Percentiles rank a stretch among this genome's conserved stretches.
Conservation (phyloP, 2,329 filamentous ascomycete genomes). For the Claviceps sp. region DNA sequence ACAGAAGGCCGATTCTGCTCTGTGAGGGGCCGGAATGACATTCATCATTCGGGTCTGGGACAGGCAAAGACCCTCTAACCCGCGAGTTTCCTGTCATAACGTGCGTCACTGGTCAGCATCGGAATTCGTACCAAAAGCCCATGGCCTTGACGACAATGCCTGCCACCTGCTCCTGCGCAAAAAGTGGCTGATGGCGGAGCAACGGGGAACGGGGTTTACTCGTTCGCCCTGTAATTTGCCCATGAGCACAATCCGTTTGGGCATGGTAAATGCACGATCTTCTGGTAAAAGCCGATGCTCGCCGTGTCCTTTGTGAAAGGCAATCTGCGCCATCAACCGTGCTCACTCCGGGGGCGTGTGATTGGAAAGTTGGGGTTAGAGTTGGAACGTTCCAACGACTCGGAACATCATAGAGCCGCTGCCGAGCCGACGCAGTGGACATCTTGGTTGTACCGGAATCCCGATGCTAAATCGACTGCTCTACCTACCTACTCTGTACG, state of each 20-base stretch:
- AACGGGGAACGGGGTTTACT: neutral
- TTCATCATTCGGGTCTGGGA: too few relatives aligned
- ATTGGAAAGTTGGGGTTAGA: neutral
- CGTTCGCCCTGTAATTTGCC: neutral
- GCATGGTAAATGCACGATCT: slow-evolving; percentile 5
- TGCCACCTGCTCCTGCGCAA: neutral
- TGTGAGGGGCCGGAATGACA: too few relatives aligned
- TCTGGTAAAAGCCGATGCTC: slow-evolving; percentile 5
- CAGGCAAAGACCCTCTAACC: too few relatives aligned
- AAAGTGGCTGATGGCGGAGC: neutral
- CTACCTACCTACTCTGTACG: neutral
- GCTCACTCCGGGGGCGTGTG: slow-evolving; percentile 1
- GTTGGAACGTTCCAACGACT: neutral
- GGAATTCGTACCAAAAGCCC: too few relatives aligned
- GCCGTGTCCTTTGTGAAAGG: neutral
- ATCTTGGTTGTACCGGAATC: slow-evolving; percentile 6
- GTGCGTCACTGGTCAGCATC: too few relatives aligned
- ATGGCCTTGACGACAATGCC: neutral
- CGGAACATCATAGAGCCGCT: slow-evolving; percentile 2
- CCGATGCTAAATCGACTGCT: neutral
- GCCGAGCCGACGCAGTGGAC: slow-evolving; percentile 4
- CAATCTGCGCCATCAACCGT: neutral
- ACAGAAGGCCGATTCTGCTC: too few relatives aligned
- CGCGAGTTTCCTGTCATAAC: too few relatives aligned
- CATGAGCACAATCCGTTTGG: slow-evolving; percentile 2